Percentiles rank a stretch among this genome's conserved stretches.
Conservation (phyloP, 768 basidiomycete species). For the Pholiota molesta region DNA sequence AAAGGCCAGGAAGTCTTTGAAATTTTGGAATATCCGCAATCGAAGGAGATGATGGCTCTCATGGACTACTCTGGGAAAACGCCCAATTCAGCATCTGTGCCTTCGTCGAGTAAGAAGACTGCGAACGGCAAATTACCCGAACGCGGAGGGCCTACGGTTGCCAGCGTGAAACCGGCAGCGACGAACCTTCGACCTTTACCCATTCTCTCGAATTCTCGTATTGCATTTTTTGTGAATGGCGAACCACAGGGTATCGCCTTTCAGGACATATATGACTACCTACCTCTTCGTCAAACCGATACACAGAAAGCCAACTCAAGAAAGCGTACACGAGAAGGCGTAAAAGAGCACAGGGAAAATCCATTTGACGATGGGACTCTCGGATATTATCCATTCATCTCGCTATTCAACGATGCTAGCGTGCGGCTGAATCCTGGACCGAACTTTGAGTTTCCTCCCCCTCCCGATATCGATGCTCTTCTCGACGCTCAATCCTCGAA, state of each 20-base stretch:
- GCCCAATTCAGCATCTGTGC: constrained; percentile 55
- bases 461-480: constrained; percentile 71
- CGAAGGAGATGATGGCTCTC: constrained; percentile 90
- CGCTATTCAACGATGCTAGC: constrained; percentile 87
- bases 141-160: constrained; percentile 41
- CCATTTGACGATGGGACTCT: constrained; percentile 92
- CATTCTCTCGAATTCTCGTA: constrained; percentile 65
- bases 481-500: constrained; percentile 37
- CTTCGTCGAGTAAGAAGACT: constrained; percentile 65
- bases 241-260: constrained; percentile 83
- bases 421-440: constrained; percentile 91
- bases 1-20: constrained; percentile 99
- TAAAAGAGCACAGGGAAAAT: constrained; percentile 79
- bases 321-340: constrained; percentile 64
- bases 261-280: constrained; percentile 86
- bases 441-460: constrained; percentile 79
- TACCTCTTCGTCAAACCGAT: constrained; percentile 72
- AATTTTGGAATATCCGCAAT: constrained; percentile 82
- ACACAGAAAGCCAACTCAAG: constrained; percentile 67
- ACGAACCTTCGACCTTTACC: constrained; percentile 67
- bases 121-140: constrained; percentile 74
- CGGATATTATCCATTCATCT: constrained; percentile 96
- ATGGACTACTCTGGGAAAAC: constrained; percentile 76
- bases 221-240: constrained; percentile 94
- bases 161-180: constrained; percentile 37